Evolutionary conservation across 176 grass and related monocot genomes (phyloP).

Genomic region (Ensete ventricosum): DNA sequence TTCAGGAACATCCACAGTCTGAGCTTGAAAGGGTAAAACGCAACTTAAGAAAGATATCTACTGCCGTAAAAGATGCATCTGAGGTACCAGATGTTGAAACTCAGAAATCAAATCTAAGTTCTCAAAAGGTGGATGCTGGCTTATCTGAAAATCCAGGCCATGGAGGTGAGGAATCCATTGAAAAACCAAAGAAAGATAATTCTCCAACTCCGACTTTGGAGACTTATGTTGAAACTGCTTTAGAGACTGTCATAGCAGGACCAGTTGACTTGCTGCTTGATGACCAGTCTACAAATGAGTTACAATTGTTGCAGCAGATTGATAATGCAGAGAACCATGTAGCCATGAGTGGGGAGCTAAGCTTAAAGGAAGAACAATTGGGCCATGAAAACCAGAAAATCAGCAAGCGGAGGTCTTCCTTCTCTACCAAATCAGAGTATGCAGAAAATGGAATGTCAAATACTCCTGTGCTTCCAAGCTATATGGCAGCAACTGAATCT

Average conservation of each 20-base stretch:
- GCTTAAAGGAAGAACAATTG: constrained; percentile 39
- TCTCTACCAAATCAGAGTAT: constrained; percentile 61
- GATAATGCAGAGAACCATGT: constrained; percentile 23
- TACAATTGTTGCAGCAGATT: too few relatives aligned
- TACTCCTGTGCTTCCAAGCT: constrained; percentile 36
- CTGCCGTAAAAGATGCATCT: constrained; percentile 46
- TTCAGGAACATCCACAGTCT: constrained; percentile 60
- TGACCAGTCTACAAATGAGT: background rate
- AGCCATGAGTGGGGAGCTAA: constrained; percentile 36
- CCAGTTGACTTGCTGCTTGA: constrained; percentile 23
- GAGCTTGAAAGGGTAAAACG: constrained; percentile 94
- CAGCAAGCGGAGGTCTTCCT: constrained; percentile 65
- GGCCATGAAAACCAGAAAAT: constrained; percentile 41
- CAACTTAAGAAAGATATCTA: constrained; percentile 78
- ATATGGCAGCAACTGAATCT: constrained; percentile 59
- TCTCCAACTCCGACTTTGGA: constrained; percentile 34
- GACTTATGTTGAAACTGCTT: constrained; percentile 24
- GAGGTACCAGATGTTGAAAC: constrained; percentile 28
- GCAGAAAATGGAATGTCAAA: constrained; percentile 2
- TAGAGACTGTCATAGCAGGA: constrained; percentile 18
- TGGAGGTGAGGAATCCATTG: constrained; percentile 25
- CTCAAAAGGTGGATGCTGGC: constrained; percentile 10
- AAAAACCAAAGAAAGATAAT: constrained; percentile 34
- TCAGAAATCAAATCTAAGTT: constrained; percentile 28
- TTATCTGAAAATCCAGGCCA: constrained; percentile 26